phyloP scores from a whole-genome alignment of 148 eudicot species.

The Heliamphora exappendiculata region DNA sequence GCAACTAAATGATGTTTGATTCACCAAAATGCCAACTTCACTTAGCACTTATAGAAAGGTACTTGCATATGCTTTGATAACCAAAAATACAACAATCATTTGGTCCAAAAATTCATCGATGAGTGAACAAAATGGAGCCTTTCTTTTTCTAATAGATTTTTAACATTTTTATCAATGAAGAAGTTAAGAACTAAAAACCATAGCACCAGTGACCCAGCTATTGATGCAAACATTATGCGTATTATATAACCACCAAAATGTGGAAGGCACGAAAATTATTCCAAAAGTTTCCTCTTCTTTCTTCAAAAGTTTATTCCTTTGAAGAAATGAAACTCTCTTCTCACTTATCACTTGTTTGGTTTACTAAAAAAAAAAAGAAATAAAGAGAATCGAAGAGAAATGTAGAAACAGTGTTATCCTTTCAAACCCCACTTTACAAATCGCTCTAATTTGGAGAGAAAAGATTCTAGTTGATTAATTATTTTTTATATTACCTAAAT shows the following conservation, averaged over 20 bases:
- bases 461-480: too few species aligned
- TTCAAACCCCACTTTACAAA: too few species aligned
- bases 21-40: neutral
- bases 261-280: neutral
- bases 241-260: neutral
- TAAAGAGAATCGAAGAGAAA: too few species aligned
- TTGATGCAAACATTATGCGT: neutral
- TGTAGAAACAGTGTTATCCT: too few species aligned
- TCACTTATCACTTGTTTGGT: neutral
- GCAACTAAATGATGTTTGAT: neutral
- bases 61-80: neutral
- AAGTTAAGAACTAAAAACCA: neutral
- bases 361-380: too few species aligned
- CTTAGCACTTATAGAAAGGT: neutral
- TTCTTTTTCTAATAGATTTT: neutral
- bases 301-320: too few species aligned
- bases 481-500: too few species aligned
- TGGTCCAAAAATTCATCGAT: neutral
- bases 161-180: neutral
- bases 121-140: neutral
- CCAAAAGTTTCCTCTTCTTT: too few species aligned
- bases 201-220: neutral
- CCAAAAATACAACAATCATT: neutral
- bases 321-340: too few species aligned
- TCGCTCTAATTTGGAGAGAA: too few species aligned